Evolutionary conservation across 768 basidiomycete species (phyloP), one percentile per base, ranked within the genome.

Genomic region (Panaeolus cyanescens): DNA sequence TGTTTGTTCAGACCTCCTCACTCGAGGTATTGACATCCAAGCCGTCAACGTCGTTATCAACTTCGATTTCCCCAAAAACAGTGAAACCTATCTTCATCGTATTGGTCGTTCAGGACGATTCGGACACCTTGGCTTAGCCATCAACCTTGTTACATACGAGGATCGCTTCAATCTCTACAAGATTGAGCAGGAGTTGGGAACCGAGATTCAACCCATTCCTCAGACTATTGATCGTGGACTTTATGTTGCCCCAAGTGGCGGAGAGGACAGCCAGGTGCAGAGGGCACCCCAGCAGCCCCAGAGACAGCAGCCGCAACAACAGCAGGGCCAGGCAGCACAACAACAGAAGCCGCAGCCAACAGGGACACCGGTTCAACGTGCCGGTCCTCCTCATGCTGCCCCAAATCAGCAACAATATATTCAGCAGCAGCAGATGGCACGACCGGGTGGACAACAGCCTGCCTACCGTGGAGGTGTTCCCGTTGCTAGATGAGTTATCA

Each of bases 31-130:
- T 75, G 96, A 99, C 77, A 99, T 99, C 73, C 97, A 98, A 79
- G 97, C 96, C 61, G 96, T 99, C 64, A 99, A 99, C 77, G 97
- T 99, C 74, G 96, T 99, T 71, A 98, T 99, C 85, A 99, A 98
- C 79, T 99, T 99, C 71, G 96, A 99, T 75, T 97, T 99, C 77
- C 96, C 96, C 62, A 97, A 98, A 84, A 98, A 96, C 74, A 93
- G 94, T 62, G 97, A 99, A 76, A 98, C 96, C 3, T 99, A 99
- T 77, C 88, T 99, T 20, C 96, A 99, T 75, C 91, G 96, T 65
- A 99, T 99, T 71, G 96, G 97, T 71, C 95, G 96, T 63, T 96
- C 94, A 3, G 97, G 96, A 59, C 92, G 96, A 56, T 99, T 97
- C 71, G 96, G 97, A 58, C 96, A 99, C 75, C 78, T 99, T 65